These are phyloP conservation scores for Crucibulum laeve DNA, from an alignment of 768 basidiomycete genomes.

Conservation along the genomic window DNA sequence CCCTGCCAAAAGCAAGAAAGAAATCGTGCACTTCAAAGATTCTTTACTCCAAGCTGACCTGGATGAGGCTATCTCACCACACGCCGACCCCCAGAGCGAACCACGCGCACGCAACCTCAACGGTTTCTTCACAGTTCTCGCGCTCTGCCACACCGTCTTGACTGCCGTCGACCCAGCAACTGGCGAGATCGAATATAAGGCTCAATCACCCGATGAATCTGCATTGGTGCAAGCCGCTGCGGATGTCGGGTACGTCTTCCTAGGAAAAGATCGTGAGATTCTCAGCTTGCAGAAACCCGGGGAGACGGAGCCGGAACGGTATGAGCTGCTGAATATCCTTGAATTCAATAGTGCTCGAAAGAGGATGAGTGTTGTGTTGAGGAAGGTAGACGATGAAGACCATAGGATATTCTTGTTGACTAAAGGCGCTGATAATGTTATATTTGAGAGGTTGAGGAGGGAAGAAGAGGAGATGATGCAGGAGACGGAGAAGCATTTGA, in stretches of 20 bases:
- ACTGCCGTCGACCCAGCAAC: slow-evolving; percentile 64
- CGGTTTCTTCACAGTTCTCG: slow-evolving; percentile 88
- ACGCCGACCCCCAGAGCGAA: slow-evolving; percentile 39
- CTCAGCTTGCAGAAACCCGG: slow-evolving; percentile 77
- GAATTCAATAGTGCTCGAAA: slow-evolving; percentile 93
- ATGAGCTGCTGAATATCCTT: slow-evolving; percentile 86
- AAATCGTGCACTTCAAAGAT: slow-evolving; percentile 48
- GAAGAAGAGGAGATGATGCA: slow-evolving; percentile 64
- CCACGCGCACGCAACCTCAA: slow-evolving; percentile 66
- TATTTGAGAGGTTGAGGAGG: slow-evolving; percentile 79
- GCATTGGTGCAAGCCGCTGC: slow-evolving; percentile 96
- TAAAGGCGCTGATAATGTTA: slow-evolving; percentile 95
- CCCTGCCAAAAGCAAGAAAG: slow-evolving; percentile 8
- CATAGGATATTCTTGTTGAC: slow-evolving; percentile 63
- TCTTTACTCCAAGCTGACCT: slow-evolving; percentile 58
- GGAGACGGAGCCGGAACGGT: slow-evolving; percentile 60
- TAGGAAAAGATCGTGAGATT: slow-evolving; percentile 80
- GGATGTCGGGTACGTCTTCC: slow-evolving; percentile 90
- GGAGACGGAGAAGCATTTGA: slow-evolving; percentile 77
- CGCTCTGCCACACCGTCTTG: slow-evolving; percentile 92
- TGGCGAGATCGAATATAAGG: slow-evolving; percentile 83
- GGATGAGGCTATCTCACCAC: slow-evolving; percentile 45
- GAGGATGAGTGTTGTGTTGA: slow-evolving; percentile 89
- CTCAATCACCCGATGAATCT: slow-evolving; percentile 96
- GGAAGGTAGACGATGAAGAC: slow-evolving; percentile 59